Evolutionary conservation across 345 rosid genomes (phyloP), one percentile per base, ranked within the genome.

Genomic region (Eucalyptus lansdowneana): DNA sequence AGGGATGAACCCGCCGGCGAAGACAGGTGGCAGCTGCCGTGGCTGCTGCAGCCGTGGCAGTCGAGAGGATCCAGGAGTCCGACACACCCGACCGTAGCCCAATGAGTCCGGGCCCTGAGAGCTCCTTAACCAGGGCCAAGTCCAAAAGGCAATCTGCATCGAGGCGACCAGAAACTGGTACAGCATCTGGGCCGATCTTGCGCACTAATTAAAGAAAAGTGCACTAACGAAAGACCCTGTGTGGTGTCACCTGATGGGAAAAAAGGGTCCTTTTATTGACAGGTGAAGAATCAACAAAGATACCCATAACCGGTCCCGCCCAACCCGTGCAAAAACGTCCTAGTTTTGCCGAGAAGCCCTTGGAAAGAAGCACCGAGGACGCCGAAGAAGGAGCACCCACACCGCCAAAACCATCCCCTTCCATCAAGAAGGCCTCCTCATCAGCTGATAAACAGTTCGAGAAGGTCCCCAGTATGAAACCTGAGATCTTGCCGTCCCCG

Each of bases 11-110:
- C 6, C 54, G 3, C 14, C 37, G 86, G 21, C 17, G 88, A 83
- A 67, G 95, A 93, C 50, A 88, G 11, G 25, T 17, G 42, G 94
- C 88, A 22, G 69, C 89, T 16, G 94, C 94, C 6, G 95, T 92
- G 37, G 96, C 95, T 83, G 96, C 96, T 29, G 92, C 96, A 19
- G 92, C 95, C 40, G 91, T 88, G 58, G 96, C 90, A 27, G 90
- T 94, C 53, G 53, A 67, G 58, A 86, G 34, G 8, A 31, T 89
- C 6, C 80, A 91, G 89, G 92, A 89, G 29, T 45, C 90, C 37
- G 80, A 40, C 87, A 53, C 58, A 54, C 89, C 80, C 25, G 91
- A 65, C 51, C 60, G 88, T 86, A 91, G 51, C 89, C 89, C 54
- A 50, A 56, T 31, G 14, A 83, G 87, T 47, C 76, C 14, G 51